These are phyloP conservation scores for Jatropha podagrica DNA, from an alignment of 441 rosid genomes.

Conservation along the genomic window DNA sequence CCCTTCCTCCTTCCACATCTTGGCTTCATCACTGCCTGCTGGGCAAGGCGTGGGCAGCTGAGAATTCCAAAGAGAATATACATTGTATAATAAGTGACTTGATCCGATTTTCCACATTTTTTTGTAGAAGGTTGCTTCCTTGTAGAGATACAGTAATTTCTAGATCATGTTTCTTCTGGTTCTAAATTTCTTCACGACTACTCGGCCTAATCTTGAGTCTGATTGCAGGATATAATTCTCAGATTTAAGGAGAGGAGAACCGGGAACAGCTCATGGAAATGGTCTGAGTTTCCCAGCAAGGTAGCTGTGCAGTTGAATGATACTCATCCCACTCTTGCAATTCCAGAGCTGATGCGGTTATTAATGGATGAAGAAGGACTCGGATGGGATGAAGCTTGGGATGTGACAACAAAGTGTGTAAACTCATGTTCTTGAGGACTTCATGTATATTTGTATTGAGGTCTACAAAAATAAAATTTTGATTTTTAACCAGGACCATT, in stretches of 20 bases:
- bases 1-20: not conserved
- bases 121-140: no score
- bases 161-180: not conserved
- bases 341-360: conserved; percentile 95
- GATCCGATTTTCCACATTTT: not conserved
- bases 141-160: not conserved
- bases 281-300: conserved; percentile 94
- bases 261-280: conserved; percentile 51
- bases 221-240: conserved; percentile 77
- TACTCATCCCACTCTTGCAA: conserved; percentile 98
- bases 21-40: not conserved
- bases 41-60: not conserved
- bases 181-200: not conserved
- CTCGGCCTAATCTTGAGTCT: conserved; percentile 26
- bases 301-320: conserved; percentile 97
- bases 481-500: conserved; percentile 61
- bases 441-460: conserved; percentile 17
- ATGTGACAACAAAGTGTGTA: conserved; percentile 69
- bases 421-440: conserved; percentile 16
- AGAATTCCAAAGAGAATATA: not conserved
- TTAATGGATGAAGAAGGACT: conserved; percentile 91
- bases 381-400: conserved; percentile 99
- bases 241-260: conserved; percentile 82
- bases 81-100: not conserved
- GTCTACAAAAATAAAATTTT: conserved; percentile 20